Conservation (phyloP, 768 basidiomycete genomes). For the Pulveroboletus frians region DNA sequence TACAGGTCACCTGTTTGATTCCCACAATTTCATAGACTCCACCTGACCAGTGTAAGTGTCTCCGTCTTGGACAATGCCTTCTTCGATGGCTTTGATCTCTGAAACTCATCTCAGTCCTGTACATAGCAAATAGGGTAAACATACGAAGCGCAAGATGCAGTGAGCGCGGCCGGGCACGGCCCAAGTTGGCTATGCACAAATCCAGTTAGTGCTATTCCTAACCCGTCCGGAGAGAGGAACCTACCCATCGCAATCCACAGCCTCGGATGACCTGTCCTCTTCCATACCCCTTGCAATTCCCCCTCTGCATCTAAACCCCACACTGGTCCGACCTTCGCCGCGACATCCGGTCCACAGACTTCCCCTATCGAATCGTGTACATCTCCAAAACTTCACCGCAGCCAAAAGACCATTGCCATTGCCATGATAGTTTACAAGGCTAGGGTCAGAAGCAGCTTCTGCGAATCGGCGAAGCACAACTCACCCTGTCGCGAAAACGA, state of each 20-base stretch:
- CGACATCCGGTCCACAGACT: slow-evolving; percentile 45
- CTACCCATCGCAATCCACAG: slow-evolving; percentile 27
- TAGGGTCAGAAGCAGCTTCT: not conserved
- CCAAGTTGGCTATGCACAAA: slow-evolving; percentile 15
- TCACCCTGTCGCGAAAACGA: slow-evolving; percentile 34
- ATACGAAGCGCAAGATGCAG: slow-evolving; percentile 29
- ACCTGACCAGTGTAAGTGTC: slow-evolving; percentile 5
- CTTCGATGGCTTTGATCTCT: slow-evolving; percentile 31
- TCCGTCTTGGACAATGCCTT: slow-evolving; percentile 16
- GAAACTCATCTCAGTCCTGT: slow-evolving; percentile 1
- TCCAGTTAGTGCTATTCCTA: not conserved
- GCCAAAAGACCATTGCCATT: not conserved
- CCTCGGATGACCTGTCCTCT: slow-evolving; percentile 33
- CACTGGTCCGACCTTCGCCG: slow-evolving; percentile 43
- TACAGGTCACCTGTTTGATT: not conserved
- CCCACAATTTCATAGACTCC: not conserved
- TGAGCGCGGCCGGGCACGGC: slow-evolving; percentile 24
- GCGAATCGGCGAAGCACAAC: not conserved
- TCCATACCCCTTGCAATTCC: slow-evolving; percentile 44
- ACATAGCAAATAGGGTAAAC: not conserved
- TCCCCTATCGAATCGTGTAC: slow-evolving; percentile 34
- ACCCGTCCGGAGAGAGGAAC: not conserved
- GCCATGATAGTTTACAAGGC: not conserved
- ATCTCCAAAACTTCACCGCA: slow-evolving; percentile 40
- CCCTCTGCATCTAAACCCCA: slow-evolving; percentile 68